phyloP scores from a whole-genome alignment of 1,284 basidiomycete species.

The Entoloma clypeatum region DNA sequence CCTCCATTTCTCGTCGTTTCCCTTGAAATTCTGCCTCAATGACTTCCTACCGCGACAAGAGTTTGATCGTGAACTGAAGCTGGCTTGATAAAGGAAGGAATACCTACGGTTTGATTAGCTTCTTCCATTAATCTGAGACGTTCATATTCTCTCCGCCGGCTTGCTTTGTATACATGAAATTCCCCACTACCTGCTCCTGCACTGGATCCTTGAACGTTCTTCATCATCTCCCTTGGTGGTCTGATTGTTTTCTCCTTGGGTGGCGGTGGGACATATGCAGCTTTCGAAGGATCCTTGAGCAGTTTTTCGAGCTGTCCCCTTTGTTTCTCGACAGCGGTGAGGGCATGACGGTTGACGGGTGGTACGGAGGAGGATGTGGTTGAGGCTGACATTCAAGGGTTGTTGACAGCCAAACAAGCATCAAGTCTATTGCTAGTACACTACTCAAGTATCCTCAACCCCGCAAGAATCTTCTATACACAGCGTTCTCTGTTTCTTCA shows the following conservation, averaged over 20 bases:
- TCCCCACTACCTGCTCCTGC: slow-evolving; percentile 93
- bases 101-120: slow-evolving; percentile 70
- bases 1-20: slow-evolving; percentile 61
- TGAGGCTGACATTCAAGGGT: slow-evolving; percentile 20
- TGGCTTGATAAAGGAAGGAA: slow-evolving; percentile 6
- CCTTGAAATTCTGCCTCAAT: slow-evolving; percentile 63
- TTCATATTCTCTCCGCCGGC: slow-evolving; percentile 92
- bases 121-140: slow-evolving; percentile 90
- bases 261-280: slow-evolving; percentile 69
- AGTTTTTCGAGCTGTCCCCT: slow-evolving; percentile 78
- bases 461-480: slow-evolving; percentile 70
- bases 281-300: slow-evolving; percentile 82
- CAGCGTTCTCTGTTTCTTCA: slow-evolving; percentile 90
- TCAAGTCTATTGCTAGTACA: background rate
- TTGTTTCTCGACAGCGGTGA: slow-evolving; percentile 70
- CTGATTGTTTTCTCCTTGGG: slow-evolving; percentile 78
- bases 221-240: slow-evolving; percentile 92
- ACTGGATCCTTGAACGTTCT: slow-evolving; percentile 94
- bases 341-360: slow-evolving; percentile 55
- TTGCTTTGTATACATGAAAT: slow-evolving; percentile 98
- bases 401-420: background rate
- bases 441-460: slow-evolving; percentile 21
- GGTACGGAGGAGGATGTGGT: slow-evolving; percentile 23
- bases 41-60: slow-evolving; percentile 57
- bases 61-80: slow-evolving; percentile 8